Evolutionary conservation across 2,329 filamentous ascomycete genomes (phyloP), one percentile per base, ranked within the genome.

Genomic region (Penicillium vulpinum): DNA sequence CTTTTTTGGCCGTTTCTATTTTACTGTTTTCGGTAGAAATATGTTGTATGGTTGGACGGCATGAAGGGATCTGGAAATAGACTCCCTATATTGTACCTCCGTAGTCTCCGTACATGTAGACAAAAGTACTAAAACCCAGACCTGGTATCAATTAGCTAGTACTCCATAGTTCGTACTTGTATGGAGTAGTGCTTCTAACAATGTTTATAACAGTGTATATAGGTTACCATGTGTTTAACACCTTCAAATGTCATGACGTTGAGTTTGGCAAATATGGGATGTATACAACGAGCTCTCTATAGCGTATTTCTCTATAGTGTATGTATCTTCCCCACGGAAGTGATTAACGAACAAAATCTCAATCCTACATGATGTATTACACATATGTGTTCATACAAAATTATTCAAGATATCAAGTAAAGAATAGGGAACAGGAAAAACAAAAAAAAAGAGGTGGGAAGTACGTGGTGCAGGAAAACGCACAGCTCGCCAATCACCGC

Each of bases 401-500:
- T 35, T 6, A 33, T 8, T 22, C 10, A 11, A 33, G 15, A 33
- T 46, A 21, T 29, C 11, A n/a, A 28, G 21, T 43, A 24, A 33
- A 33, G 15, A 33, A n/a, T 1, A 18, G 22, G n/a, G 18, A 41
- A 46, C 35, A 43, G 28, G 16, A 53, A 48, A 39, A 44, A 56
- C n/a, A 18, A 35, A 47, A 48, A 54, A 51, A 59, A 33, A 58
- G 48, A 36, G 48, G 54, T 50, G 54, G 33, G 45, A 55, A 50
- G 56, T 52, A 51, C 39, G 28, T 52, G 28, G 36, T 38, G 47
- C 39, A 51, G 59, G 49, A 51, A n/a, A 54, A 62, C 53, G 53
- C 56, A 51, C 49, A 52, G 57, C 50, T 41, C 51, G 40, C 61
- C 67, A 69, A 71, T 70, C 70, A 67, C 61, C 60, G 56, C 49